Base-by-base conservation (phyloP, 2,329 filamentous ascomycete species). In the Aspergillus oerlinghausenensis region DNA sequence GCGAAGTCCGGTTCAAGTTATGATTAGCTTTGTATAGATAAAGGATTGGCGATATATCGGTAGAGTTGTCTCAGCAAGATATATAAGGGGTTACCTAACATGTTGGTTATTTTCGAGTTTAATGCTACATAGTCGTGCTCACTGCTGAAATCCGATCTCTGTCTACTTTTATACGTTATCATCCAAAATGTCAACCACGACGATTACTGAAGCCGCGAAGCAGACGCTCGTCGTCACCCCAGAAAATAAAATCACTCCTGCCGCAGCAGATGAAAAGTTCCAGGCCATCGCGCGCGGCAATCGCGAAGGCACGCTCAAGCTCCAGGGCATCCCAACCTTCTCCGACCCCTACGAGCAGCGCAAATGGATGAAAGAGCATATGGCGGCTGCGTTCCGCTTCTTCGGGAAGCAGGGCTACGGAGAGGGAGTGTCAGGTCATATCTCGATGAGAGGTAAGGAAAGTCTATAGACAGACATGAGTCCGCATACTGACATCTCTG, bases 331-430 rank as follows among this genome's bases (percentile, higher is more conserved):
- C 35, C 75, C 75, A 7, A 73, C 65, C 19, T 77, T 77, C 58
- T 65, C 65, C 4, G 69, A 77, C 55, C 68, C 70, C n/a, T 68
- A 73, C 9, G 70, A 78, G 52, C 74, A 82, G 60, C 75, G 81
- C 28, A 72, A 80, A 56, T 82, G 81, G 68, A 75, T 83, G 60
- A 84, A 82, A 64, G 77, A 80, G 57, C 74, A 76, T 49, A 75
- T 76, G 68, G 74, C 74, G 1, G 74, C 72, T 29, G 74, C 74
- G 3, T 74, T 77, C 50, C 71, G 74, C 0, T 72, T 71, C 52
- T 77, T 76, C 50, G 74, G 73, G 9, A 74, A 74, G 57, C 58
- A 70, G 45, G 74, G 74, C 1, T 76, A 73, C 49, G 70, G 69
- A 11, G 75, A 77, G 56, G 74, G 73, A 21, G 70, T 76, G 9